Evolutionary conservation across 2,329 filamentous ascomycete species (phyloP).

Genomic region (Niveomyces coronatus): DNA sequence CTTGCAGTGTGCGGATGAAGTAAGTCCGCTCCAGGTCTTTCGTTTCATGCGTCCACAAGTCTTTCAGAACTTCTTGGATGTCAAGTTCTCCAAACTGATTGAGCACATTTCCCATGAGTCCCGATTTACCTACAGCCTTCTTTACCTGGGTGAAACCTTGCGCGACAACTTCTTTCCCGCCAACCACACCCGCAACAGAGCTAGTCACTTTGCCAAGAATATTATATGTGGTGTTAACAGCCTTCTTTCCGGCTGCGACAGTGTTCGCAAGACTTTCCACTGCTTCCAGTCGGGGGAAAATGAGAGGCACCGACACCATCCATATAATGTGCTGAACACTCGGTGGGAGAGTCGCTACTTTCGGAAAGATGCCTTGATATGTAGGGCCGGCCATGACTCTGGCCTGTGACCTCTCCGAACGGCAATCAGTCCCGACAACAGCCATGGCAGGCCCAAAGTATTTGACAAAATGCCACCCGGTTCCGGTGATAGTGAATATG

Average conservation of each 20-base stretch:
- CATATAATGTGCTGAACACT: slow-evolving; percentile 95
- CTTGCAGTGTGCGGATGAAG: slow-evolving; percentile 87
- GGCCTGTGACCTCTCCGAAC: slow-evolving; percentile 80
- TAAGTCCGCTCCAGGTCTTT: slow-evolving; percentile 98
- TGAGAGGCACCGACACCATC: slow-evolving; percentile 84
- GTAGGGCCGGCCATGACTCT: slow-evolving; percentile 94
- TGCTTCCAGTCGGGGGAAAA: slow-evolving; percentile 85
- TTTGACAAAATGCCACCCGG: slow-evolving; percentile 97
- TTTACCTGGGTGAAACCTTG: slow-evolving; percentile 93
- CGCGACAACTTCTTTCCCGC: slow-evolving; percentile 84
- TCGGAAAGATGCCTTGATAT: slow-evolving; percentile 95
- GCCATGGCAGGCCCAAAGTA: slow-evolving; percentile 86
- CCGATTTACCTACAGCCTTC: slow-evolving; percentile 89
- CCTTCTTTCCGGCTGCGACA: slow-evolving; percentile 90
- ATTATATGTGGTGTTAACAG: slow-evolving; percentile 93
- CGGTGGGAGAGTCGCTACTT: slow-evolving; percentile 79
- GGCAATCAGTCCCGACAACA: slow-evolving; percentile 80
- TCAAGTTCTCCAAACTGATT: slow-evolving; percentile 96
- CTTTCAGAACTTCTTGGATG: slow-evolving; percentile 83
- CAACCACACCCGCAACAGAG: slow-evolving; percentile 89
- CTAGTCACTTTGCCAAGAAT: slow-evolving; percentile 90
- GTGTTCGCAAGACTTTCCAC: slow-evolving; percentile 88
- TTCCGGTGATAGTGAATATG: slow-evolving; percentile 93
- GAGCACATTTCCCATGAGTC: slow-evolving; percentile 89
- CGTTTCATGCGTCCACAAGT: slow-evolving; percentile 96